These are phyloP conservation scores for Tolypocladium inflatum DNA, from an alignment of 2,329 filamentous ascomycete genomes.

Conservation along the genomic window DNA sequence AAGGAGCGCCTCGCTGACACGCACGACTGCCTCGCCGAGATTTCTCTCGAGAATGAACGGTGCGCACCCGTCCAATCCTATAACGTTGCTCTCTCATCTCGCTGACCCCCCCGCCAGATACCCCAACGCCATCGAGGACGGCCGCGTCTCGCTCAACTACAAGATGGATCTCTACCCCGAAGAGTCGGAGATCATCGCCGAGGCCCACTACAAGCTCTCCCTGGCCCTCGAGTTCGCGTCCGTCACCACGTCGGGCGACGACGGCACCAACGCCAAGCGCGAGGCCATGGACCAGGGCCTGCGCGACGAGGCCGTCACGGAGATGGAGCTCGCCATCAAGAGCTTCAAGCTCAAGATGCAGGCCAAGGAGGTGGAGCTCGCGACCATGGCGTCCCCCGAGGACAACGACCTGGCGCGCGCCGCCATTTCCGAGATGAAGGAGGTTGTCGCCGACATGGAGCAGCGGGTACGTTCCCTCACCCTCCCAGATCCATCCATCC, in stretches of 20 bases:
- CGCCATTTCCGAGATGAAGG: slow-evolving; percentile 63
- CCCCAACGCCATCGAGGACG: slow-evolving; percentile 75
- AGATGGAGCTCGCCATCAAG: slow-evolving; percentile 66
- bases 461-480: slow-evolving; percentile 46
- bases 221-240: slow-evolving; percentile 91
- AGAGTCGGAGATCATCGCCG: slow-evolving; percentile 78
- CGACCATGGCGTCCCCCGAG: slow-evolving; percentile 52
- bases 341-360: slow-evolving; percentile 63
- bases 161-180: slow-evolving; percentile 71
- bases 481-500: background rate
- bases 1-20: slow-evolving; percentile 88
- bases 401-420: slow-evolving; percentile 55
- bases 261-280: slow-evolving; percentile 34
- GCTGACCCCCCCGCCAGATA: slow-evolving; percentile 42
- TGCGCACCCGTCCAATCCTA: slow-evolving; percentile 19
- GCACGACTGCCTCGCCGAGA: slow-evolving; percentile 88
- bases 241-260: slow-evolving; percentile 50
- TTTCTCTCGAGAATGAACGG: slow-evolving; percentile 92
- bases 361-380: slow-evolving; percentile 58
- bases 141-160: slow-evolving; percentile 65
- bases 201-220: slow-evolving; percentile 94
- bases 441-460: slow-evolving; percentile 72
- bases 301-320: slow-evolving; percentile 58
- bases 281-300: slow-evolving; percentile 55
- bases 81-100: background rate